Evolutionary conservation across 345 rosid genomes (phyloP), one percentile per base, ranked within the genome.

Genomic region (Populus pruinosa): DNA sequence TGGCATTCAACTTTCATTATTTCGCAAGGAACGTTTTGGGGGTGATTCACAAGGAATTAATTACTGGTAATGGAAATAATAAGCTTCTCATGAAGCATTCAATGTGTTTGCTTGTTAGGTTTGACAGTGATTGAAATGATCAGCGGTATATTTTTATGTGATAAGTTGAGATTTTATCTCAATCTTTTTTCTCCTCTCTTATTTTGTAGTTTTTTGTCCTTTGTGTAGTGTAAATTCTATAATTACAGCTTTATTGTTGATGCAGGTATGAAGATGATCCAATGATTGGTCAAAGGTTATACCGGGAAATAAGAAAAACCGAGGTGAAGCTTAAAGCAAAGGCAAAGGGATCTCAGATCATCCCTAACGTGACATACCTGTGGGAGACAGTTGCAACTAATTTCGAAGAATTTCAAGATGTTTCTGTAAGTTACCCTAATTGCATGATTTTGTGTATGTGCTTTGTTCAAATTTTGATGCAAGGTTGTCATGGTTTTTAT

Each of bases 331-430:
- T 25, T 59, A 91, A 88, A 87, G 91, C 85, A 41, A 94, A 87
- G 87, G 81, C 87, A 72, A 96, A 87, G 82, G 99, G 99, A 71
- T 94, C 99, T 53, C 87, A 86, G 79, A 87, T 92, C 85, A 91
- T 85, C 80, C 89, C 90, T 41, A 84, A 79, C 74, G 70, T 90
- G 71, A 84, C 93, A 74, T 91, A 88, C 88, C 97, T 87, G 85
- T 96, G 99, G 99, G 99, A 96, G 87, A 89, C 99, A 66, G 92
- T 96, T 79, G 97, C 99, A 72, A 88, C 98, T 31, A 96, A 89
- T 85, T 93, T 92, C n/a, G 97, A 93, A 80, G 99, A 96, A 86
- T 96, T 96, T 79, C 92, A 90, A 85, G 93, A 91, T 84, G 94
- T 90, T 82, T 87, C 92, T 71, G 94, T 90, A 85, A 80, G 92